Evolutionary conservation across 371 early-diverging fungal species (phyloP).

Genomic region (Chytridium lagenaria): DNA sequence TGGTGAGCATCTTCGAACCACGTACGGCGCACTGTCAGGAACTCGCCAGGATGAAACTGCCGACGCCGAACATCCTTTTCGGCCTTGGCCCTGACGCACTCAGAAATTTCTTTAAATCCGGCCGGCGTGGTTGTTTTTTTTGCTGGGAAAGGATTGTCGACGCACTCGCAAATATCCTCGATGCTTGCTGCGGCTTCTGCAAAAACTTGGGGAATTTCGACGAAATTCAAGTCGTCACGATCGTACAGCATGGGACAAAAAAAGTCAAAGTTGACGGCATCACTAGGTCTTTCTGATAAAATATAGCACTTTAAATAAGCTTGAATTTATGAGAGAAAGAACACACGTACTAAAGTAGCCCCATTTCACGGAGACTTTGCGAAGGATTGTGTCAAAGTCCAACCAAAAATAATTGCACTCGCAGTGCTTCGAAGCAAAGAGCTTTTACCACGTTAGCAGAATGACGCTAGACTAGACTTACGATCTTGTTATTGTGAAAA

Average conservation of each 20-base stretch:
- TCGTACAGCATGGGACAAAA: constrained; percentile 4
- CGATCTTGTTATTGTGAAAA: not conserved
- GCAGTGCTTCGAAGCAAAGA: constrained; percentile 9
- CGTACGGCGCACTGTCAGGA: not conserved
- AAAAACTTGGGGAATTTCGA: constrained; percentile 2
- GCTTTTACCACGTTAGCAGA: not conserved
- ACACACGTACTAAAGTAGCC: not conserved
- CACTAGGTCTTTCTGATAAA: not conserved
- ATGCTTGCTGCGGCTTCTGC: not conserved
- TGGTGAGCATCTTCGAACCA: not conserved
- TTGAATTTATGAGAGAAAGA: not conserved
- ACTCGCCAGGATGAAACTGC: not conserved
- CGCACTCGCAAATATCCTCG: constrained; percentile 1
- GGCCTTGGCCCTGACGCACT: not conserved
- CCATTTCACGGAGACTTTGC: not conserved
- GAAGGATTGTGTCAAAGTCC: not conserved
- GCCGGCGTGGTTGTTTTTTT: not conserved
- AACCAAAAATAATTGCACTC: constrained; percentile 5
- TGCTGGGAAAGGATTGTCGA: not conserved
- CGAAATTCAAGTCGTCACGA: not conserved
- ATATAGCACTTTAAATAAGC: not conserved
- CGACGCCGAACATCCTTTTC: not conserved
- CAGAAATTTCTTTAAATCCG: not conserved
- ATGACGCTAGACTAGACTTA: not conserved
- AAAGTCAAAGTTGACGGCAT: not conserved